Conservation (phyloP, 2,329 filamentous ascomycete species). For the Hymenoscyphus albidus region DNA sequence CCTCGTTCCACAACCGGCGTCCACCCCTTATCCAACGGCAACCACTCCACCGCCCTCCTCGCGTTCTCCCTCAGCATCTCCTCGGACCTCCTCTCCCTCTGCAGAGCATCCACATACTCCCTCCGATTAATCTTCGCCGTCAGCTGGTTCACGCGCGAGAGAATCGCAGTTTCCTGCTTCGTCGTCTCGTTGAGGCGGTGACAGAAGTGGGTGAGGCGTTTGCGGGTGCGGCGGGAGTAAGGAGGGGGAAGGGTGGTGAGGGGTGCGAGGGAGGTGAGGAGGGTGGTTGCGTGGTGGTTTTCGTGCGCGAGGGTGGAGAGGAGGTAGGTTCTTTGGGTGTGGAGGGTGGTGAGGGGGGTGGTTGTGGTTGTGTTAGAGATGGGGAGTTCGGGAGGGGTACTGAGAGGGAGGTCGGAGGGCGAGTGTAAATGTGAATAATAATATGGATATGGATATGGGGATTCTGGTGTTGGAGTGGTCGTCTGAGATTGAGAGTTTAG, state of each 20-base stretch:
- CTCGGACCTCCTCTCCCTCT: constrained; percentile 9
- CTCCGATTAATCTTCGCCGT: constrained; percentile 46
- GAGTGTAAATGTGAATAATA: too few species aligned
- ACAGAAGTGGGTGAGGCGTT: constrained; percentile 41
- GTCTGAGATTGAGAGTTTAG: too few species aligned
- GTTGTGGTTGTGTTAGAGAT: too few species aligned
- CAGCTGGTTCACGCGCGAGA: constrained; percentile 47
- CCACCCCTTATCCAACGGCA: too few species aligned
- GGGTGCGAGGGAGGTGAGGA: constrained; percentile 40
- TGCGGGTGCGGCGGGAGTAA: constrained; percentile 26
- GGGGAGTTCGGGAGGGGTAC: too few species aligned
- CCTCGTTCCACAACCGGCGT: too few species aligned
- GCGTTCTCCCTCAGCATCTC: too few species aligned
- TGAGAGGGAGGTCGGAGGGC: too few species aligned
- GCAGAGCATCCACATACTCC: constrained; percentile 39
- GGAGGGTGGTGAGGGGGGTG: constrained; percentile 38
- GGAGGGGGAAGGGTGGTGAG: constrained; percentile 36
- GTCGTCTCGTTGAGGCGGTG: constrained; percentile 43
- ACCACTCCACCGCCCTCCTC: too few species aligned
- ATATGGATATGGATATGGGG: too few species aligned
- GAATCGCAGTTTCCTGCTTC: constrained; percentile 45
- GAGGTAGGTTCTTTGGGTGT: constrained; percentile 47
- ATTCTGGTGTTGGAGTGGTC: too few species aligned
- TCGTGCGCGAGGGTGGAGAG: constrained; percentile 40
- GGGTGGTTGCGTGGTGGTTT: constrained; percentile 36